Evolutionary conservation across 2,329 filamentous ascomycete genomes (phyloP).

Genomic region (Tothia fuscella): DNA sequence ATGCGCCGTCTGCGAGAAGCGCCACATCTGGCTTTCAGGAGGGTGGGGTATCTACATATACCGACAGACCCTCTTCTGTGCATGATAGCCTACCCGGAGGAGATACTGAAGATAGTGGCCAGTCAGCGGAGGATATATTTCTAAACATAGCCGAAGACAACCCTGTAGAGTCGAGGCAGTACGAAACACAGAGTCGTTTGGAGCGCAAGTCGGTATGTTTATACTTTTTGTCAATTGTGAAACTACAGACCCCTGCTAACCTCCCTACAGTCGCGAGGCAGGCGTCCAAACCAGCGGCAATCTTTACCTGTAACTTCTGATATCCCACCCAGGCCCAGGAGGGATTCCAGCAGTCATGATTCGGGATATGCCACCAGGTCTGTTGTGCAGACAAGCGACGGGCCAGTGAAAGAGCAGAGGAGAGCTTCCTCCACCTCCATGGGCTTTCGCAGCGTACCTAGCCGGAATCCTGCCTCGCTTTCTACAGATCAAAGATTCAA

Average conservation of each 20-base stretch:
- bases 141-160: slow-evolving; percentile 29
- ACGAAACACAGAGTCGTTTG: slow-evolving; percentile 19
- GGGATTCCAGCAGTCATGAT: slow-evolving; percentile 9
- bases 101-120: slow-evolving; percentile 3
- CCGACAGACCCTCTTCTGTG: background rate
- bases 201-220: slow-evolving; percentile 22
- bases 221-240: background rate
- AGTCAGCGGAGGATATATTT: slow-evolving; percentile 29
- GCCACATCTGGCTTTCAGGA: slow-evolving; percentile 10
- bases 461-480: slow-evolving; percentile 1
- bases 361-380: slow-evolving; percentile 7
- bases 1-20: background rate
- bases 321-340: background rate
- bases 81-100: background rate
- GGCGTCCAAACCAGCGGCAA: background rate
- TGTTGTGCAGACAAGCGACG: background rate
- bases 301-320: background rate
- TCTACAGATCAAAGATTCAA: slow-evolving; percentile 9
- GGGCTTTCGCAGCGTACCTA: background rate
- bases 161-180: slow-evolving; percentile 18
- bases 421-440: slow-evolving; percentile 5
- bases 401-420: background rate
- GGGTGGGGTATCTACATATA: slow-evolving; percentile 11
- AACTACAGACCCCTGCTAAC: background rate
- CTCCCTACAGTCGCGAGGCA: slow-evolving; percentile 5